Evolutionary conservation across 768 basidiomycete genomes (phyloP).

Genomic region (Termitomyces heimii): DNA sequence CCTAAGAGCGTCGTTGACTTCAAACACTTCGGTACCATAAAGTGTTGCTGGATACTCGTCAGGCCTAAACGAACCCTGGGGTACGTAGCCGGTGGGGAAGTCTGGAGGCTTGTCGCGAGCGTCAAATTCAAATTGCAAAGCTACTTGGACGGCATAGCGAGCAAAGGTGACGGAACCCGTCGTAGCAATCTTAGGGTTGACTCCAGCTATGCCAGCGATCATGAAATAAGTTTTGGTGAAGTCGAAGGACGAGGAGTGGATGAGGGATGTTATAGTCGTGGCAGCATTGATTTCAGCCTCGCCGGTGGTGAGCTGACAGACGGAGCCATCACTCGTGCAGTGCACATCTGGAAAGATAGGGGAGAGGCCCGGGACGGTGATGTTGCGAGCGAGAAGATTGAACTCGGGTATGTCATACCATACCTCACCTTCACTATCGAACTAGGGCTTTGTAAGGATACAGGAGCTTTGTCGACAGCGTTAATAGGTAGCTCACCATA

Average conservation of each 20-base stretch:
- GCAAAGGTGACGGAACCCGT: constrained; percentile 11
- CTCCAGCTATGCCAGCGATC: constrained; percentile 10
- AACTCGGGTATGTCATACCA: constrained; percentile 11
- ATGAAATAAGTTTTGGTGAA: constrained; percentile 8
- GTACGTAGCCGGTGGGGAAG: constrained; percentile 9
- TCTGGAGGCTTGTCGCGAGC: constrained; percentile 9
- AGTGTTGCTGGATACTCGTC: constrained; percentile 6
- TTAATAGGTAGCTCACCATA: constrained; percentile 2
- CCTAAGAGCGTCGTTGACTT: constrained; percentile 8
- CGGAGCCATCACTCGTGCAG: constrained; percentile 2
- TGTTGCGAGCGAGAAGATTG: constrained; percentile 8
- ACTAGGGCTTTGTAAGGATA: neutral
- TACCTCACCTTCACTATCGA: constrained; percentile 10
- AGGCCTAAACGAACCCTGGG: constrained; percentile 6
- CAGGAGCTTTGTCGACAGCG: neutral
- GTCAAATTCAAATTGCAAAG: constrained; percentile 10
- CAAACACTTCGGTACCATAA: constrained; percentile 11
- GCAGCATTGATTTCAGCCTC: constrained; percentile 12
- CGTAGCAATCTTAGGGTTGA: constrained; percentile 8
- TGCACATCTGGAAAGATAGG: constrained; percentile 9
- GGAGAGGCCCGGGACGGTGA: constrained; percentile 9
- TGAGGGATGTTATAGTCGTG: constrained; percentile 7
- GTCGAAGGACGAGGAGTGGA: constrained; percentile 5
- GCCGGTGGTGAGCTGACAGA: constrained; percentile 10
- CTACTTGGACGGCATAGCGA: constrained; percentile 10